phyloP scores from a whole-genome alignment of 2,329 filamentous ascomycete species.

The Ciborinia camelliae region DNA sequence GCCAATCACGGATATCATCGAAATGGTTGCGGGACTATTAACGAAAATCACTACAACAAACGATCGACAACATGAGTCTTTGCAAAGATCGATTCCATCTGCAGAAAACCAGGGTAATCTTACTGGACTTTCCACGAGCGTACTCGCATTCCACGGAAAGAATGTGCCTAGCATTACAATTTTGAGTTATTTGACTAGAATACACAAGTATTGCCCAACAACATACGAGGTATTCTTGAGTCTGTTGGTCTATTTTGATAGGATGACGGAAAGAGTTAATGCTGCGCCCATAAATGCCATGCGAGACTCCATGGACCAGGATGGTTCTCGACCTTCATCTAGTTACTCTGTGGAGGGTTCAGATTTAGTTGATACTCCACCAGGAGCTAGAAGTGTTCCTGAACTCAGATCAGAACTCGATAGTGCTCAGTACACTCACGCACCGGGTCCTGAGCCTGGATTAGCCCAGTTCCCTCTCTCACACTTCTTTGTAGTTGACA shows the following conservation, averaged over 20 bases:
- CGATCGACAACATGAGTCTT: constrained; percentile 85
- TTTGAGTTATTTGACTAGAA: constrained; percentile 88
- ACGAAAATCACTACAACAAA: constrained; percentile 98
- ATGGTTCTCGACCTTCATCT: constrained; percentile 32
- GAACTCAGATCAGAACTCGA: constrained; percentile 31
- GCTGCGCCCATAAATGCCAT: constrained; percentile 69
- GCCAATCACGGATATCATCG: constrained; percentile 95
- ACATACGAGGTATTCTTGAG: constrained; percentile 98
- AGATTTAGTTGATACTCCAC: constrained; percentile 34
- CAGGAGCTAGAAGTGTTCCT: constrained; percentile 32
- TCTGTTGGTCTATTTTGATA: constrained; percentile 93
- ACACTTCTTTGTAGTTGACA: constrained; percentile 91
- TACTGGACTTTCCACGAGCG: constrained; percentile 63
- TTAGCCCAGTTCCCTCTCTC: constrained; percentile 43
- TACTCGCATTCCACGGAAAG: constrained; percentile 95
- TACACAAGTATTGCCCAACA: constrained; percentile 98
- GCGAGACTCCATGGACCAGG: constrained; percentile 39
- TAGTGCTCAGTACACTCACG: constrained; percentile 32
- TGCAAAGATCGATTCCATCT: constrained; percentile 70
- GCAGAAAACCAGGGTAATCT: constrained; percentile 53
- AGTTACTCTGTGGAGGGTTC: constrained; percentile 35
- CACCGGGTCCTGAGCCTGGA: constrained; percentile 28
- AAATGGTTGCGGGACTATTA: constrained; percentile 95
- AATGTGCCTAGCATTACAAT: constrained; percentile 98
- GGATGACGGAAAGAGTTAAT: constrained; percentile 97